Conservation (phyloP, 164 flowering plant species). For the Nelumbo lutea region DNA sequence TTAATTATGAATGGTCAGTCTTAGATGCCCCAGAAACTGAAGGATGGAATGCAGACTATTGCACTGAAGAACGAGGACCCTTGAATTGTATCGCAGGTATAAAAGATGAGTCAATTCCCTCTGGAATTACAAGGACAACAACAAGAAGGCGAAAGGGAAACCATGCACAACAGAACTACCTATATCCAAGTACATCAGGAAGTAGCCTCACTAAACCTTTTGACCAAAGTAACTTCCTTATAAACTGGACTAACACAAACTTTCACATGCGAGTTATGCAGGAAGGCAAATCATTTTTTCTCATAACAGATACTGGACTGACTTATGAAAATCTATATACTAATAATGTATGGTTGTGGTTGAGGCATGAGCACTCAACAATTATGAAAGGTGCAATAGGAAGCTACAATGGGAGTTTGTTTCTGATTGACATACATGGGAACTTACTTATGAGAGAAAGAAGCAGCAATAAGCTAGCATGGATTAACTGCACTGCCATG, state of each 20-base stretch:
- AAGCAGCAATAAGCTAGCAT: constrained; percentile 39
- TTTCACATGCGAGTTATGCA: constrained; percentile 61
- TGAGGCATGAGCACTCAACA: constrained; percentile 62
- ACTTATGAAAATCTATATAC: constrained; percentile 56
- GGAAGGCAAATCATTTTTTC: constrained; percentile 59
- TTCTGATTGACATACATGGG: constrained; percentile 53
- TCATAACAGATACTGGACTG: constrained; percentile 47
- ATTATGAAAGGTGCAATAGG: constrained; percentile 62
- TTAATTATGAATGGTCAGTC: constrained; percentile 62
- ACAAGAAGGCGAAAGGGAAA: constrained; percentile 43
- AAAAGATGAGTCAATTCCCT: constrained; percentile 50
- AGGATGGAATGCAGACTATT: constrained; percentile 93
- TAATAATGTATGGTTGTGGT: constrained; percentile 69
- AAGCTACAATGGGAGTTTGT: constrained; percentile 74
- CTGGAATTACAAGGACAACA: constrained; percentile 24
- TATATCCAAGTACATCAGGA: constrained; percentile 25
- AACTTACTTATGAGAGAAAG: constrained; percentile 69
- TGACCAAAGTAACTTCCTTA: constrained; percentile 26
- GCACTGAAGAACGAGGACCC: constrained; percentile 75
- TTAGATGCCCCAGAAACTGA: constrained; percentile 83
- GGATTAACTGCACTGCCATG: constrained; percentile 82
- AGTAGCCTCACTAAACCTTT: constrained; percentile 15
- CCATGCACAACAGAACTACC: constrained; percentile 39
- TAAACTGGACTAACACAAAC: constrained; percentile 28
- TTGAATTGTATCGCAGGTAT: constrained; percentile 65